Evolutionary conservation across 2,329 filamentous ascomycete genomes (phyloP).

Genomic region (Aspergillus arachidicola): DNA sequence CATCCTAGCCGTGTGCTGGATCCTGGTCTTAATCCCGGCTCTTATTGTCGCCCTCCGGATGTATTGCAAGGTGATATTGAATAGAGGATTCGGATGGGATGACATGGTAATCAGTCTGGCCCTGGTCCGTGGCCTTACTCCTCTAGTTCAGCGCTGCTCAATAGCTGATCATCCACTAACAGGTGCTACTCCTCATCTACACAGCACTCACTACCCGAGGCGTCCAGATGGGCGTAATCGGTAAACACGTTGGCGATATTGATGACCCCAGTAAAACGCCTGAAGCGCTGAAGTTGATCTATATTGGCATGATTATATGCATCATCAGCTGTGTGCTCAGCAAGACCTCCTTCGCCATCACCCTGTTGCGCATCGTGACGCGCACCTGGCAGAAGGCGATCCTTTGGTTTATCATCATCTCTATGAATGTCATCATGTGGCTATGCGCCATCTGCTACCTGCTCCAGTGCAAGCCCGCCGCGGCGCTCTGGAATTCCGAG

Average conservation of each 20-base stretch:
- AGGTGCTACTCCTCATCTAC: conserved; percentile 21
- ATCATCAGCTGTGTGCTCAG: conserved; percentile 27
- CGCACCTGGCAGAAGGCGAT: conserved; percentile 23
- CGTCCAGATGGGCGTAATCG: conserved; percentile 35
- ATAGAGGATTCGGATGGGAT: conserved; percentile 41
- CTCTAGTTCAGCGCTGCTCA: background rate
- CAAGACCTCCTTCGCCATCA: conserved; percentile 30
- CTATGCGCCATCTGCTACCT: conserved; percentile 25
- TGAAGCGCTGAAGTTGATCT: conserved; percentile 18
- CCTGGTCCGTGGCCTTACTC: conserved; percentile 27
- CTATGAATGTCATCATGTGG: conserved; percentile 28
- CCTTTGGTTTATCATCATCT: conserved; percentile 28
- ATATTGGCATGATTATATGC: conserved; percentile 4
- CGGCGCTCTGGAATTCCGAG: conserved; percentile 21
- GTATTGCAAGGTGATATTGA: conserved; percentile 26
- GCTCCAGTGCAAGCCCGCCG: conserved; percentile 22
- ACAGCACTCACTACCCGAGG: conserved; percentile 32
- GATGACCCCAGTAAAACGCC: conserved; percentile 18
- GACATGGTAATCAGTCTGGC: conserved; percentile 33
- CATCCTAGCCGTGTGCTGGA: conserved; percentile 25
- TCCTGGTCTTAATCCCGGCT: conserved; percentile 21
- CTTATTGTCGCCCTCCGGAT: conserved; percentile 23
- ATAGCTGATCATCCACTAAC: background rate
- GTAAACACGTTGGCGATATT: conserved; percentile 26
- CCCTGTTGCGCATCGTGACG: conserved; percentile 27